phyloP scores from a whole-genome alignment of 495 filamentous ascomycete species.

The Platismatia glauca region DNA sequence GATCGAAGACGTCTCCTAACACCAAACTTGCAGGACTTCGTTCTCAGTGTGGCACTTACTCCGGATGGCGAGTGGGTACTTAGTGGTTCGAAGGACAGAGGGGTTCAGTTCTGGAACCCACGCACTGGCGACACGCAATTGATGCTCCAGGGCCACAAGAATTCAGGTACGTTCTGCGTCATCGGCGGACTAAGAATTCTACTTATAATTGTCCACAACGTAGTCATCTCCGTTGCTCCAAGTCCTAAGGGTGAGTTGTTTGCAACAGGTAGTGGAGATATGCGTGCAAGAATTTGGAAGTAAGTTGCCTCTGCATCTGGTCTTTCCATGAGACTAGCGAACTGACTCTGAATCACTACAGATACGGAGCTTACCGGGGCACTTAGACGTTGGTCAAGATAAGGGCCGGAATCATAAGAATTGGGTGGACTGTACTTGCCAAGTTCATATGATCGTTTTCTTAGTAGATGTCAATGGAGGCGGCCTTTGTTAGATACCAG shows the following conservation, averaged over 20 bases:
- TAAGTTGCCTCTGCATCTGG: constrained; percentile 35
- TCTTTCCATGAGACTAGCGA: not conserved
- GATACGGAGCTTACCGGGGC: constrained; percentile 12
- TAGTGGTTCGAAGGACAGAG: constrained; percentile 83
- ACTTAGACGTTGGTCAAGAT: not conserved
- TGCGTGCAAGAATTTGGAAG: constrained; percentile 85
- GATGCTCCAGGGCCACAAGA: constrained; percentile 91
- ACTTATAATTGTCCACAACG: constrained; percentile 2
- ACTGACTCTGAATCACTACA: not conserved
- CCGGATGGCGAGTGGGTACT: constrained; percentile 85
- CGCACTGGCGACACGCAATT: constrained; percentile 78
- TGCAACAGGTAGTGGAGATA: constrained; percentile 83
- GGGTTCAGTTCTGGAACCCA: constrained; percentile 90
- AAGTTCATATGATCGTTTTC: not conserved
- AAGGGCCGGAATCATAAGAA: not conserved
- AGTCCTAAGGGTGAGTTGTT: constrained; percentile 72
- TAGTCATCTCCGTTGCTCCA: constrained; percentile 81
- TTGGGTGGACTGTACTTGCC: not conserved
- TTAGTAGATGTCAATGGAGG: constrained; percentile 23
- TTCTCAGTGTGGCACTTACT: constrained; percentile 79
- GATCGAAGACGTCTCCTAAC: constrained; percentile 5
- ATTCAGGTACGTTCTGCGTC: constrained; percentile 49
- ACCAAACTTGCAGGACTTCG: constrained; percentile 59
- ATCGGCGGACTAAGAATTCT: not conserved
- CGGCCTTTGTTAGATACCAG: constrained; percentile 1